Conservation (phyloP, 495 filamentous ascomycete genomes). For the Penicillium nucicola region DNA sequence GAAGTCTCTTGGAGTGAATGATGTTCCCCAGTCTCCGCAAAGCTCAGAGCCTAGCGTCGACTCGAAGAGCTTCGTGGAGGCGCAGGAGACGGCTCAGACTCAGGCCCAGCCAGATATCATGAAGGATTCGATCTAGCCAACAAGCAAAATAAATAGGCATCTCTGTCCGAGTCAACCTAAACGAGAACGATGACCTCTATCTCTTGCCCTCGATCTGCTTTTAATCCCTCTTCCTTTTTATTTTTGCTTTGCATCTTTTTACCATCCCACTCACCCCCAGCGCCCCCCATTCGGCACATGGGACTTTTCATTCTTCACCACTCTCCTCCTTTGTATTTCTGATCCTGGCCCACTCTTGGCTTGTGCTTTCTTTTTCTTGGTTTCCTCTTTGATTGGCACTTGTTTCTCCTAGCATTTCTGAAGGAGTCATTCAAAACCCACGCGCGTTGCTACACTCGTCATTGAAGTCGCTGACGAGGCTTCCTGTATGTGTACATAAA, state of each 20-base stretch:
- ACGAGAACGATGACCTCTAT: conserved; percentile 11
- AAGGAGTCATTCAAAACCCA: conserved; percentile 7
- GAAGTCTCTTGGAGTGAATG: conserved; percentile 37
- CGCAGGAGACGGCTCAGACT: conserved; percentile 11
- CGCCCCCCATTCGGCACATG: background rate
- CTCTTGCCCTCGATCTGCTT: conserved; percentile 2
- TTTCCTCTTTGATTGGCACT: background rate
- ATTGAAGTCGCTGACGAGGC: background rate
- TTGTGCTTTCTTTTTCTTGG: conserved; percentile 1
- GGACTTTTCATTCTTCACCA: background rate
- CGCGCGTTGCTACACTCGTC: conserved; percentile 1
- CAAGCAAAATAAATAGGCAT: conserved; percentile 32
- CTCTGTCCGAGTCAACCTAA: background rate
- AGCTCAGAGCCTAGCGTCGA: background rate
- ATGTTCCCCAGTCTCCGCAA: background rate
- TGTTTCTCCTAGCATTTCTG: conserved; percentile 9
- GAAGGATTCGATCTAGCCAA: conserved; percentile 51
- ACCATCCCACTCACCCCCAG: background rate
- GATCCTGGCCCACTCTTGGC: background rate
- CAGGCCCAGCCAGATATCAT: conserved; percentile 47
- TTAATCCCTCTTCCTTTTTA: background rate
- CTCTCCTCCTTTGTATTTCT: conserved; percentile 1
- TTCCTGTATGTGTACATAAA: conserved; percentile 19
- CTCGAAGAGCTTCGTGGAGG: background rate
- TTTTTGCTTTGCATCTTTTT: conserved; percentile 4